Base-by-base conservation (phyloP, 2,329 filamentous ascomycete genomes). In the Monosporascus cannonballus region DNA sequence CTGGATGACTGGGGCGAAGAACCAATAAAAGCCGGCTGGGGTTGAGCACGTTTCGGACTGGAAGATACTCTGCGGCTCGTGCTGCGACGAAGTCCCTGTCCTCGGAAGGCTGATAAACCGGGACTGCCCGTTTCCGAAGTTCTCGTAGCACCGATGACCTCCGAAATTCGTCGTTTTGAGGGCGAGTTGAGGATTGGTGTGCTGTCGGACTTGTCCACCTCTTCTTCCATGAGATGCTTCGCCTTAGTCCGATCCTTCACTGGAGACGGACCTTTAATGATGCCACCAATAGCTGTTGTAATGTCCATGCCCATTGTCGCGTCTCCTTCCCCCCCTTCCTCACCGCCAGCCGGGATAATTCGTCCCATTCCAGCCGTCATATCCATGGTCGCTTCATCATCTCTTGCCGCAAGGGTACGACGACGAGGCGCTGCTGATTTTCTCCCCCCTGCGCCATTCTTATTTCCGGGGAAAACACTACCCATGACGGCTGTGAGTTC, bases 401-500 rank as follows among this genome's bases (percentile, higher is more conserved):
- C 73, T 53, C 76, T 68, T 30, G 56, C 51, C 24, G 51, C 47
- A 30, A 64, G 53, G 38, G 63, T 64, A 47, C 60, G 61, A 39
- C 64, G 64, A 4, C 61, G 63, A 39, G 56, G 54, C 36, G 58
- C 57, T 17, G 62, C 54, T 6, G 56, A 53, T 51, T 56, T 62
- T 59, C 61, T 58, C 54, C 59, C 77, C 18, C 49, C 48, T 48
- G 61, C 49, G 51, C 58, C 54, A 42, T 55, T 41, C 47, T 68
- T 65, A 15, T 58, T 64, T 48, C 63, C 56, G 17, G 67, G 61
- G 5, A 85, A 63, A 0, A 85, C 69, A 18, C 78, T 76, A 0
- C 84, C 83, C 57, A 86, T 77, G 34, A 84, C 82, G 2, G 83
- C 81, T 1, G 86, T 89, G 53, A 91, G 77, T 61, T 91, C 88